Base-by-base conservation (phyloP, 2,329 filamentous ascomycete genomes). In the Ramularia endophylla region DNA sequence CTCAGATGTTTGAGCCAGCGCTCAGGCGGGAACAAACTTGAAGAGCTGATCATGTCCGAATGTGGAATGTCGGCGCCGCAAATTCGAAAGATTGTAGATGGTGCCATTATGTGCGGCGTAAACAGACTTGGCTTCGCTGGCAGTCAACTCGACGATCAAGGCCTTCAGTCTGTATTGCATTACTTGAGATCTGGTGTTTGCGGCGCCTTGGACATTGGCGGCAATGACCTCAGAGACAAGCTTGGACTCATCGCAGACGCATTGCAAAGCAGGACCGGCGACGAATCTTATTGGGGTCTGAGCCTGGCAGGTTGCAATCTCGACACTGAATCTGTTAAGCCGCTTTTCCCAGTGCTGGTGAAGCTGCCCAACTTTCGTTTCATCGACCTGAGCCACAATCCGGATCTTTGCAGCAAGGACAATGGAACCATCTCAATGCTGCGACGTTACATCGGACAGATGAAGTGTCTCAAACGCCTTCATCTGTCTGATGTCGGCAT, bases 331-430 rank as follows among this genome's bases (percentile, higher is more conserved):
- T 81, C 83, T 8, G 69, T 97, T 16, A 83, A 78, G 62, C 77
- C 79, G 40, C 71, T 97, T 9, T 74, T 97, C 37, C 87, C 87
- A 4, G 78, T 78, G 5, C 66, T 97, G 40, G 72, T 76, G 18
- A 78, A 74, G 51, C 69, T 95, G 41, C 73, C 74, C 2, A 78
- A 83, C 49, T 83, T 95, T 59, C 81, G 85, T 15, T 95, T 95
- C 59, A 79, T 98, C 44, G 92, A 97, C 61, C 71, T 98, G 27
- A 95, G 87, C 4, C 87, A 95, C 57, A 97, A 97, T 54, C 84
- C 75, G 22, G 80, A 79, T 15, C 72, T 98, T 12, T 76, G 80
- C 38, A 72, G 73, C 3, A 73, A 83, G 40, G 47, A 56, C 34
- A 55, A 60, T 28, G 53, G 50, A n/a, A 54, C 54, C 7, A 55